Evolutionary conservation across 2,329 filamentous ascomycete genomes (phyloP), one percentile per base, ranked within the genome.

Genomic region (Fusarium sp.): DNA sequence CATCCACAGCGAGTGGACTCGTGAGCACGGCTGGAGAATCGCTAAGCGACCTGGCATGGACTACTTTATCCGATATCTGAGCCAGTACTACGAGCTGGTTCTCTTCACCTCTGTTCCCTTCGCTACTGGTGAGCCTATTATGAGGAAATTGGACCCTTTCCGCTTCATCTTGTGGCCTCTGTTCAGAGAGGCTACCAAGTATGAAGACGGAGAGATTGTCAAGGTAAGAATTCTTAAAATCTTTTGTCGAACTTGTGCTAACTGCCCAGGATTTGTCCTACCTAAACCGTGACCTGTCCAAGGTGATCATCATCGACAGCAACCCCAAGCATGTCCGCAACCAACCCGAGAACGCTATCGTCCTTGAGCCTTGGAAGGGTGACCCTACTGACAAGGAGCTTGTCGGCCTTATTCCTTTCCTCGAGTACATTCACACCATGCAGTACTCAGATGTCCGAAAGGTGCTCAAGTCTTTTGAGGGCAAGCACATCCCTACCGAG

Each of bases 11-110:
- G 92, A 97, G 75, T 99, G 95, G 95, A 87, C 88, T 24, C 87
- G 94, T 54, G 92, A 98, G 75, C 91, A 97, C 73, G 95, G 95
- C 57, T 99, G 95, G 93, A 88, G 94, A 68, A 85, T 96, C 61
- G 95, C 95, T 26, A 99, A 99, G 81, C 87, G 95, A 45, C 95
- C 95, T 32, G 95, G 95, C 41, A 86, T 96, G 61, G 95, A 99
- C 79, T 99, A 99, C 81, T 99, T 99, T 81, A 81, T 99, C 64
- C 91, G 92, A 73, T 99, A 99, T 77, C 85, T 99, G 44, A 94
- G 91, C 78, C 93, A 97, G 77, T 98, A 99, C 83, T 99, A 97
- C 75, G 95, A 99, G 77, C 83, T 99, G 51, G 95, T 98, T 48
- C 87, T 99, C 65, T 99, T 98, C 80, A 99, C 95, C 29, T 91